phyloP scores from a whole-genome alignment of 805 yeast genomes.

The Hagleromyces aurorensis region DNA sequence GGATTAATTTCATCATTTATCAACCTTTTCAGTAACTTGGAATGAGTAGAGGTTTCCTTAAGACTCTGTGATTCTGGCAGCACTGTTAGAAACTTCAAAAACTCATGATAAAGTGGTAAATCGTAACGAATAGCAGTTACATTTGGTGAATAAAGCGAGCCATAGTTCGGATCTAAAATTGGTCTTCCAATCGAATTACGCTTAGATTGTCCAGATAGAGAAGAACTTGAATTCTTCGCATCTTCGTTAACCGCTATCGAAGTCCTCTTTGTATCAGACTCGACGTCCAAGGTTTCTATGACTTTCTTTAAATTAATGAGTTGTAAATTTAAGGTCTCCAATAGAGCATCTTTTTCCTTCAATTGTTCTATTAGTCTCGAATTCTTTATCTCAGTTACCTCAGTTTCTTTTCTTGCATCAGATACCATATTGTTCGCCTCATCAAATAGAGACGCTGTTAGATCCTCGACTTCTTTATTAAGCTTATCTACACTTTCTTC shows the following conservation, averaged over 20 bases:
- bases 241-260: conserved; percentile 9
- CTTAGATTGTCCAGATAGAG: conserved; percentile 17
- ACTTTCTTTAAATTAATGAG: conserved; percentile 55
- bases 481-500: conserved; percentile 53
- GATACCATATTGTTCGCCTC: conserved; percentile 85
- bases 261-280: conserved; percentile 10
- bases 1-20: conserved; percentile 78
- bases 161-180: too few relatives aligned
- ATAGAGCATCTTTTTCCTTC: conserved; percentile 59
- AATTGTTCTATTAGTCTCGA: conserved; percentile 44
- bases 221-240: conserved; percentile 13
- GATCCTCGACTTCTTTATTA: conserved; percentile 70
- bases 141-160: conserved; percentile 35
- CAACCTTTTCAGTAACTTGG: conserved; percentile 55
- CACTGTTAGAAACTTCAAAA: conserved; percentile 32
- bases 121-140: conserved; percentile 38
- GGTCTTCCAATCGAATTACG: too few relatives aligned
- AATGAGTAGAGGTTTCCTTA: conserved; percentile 34
- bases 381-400: conserved; percentile 52
- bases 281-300: conserved; percentile 43
- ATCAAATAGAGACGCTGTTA: conserved; percentile 66
- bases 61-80: conserved; percentile 30
- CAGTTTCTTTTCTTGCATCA: conserved; percentile 61
- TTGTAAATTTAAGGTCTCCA: conserved; percentile 60
- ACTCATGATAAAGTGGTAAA: conserved; percentile 32